These are phyloP conservation scores for Xylaria sp. DNA, from an alignment of 495 filamentous ascomycete species.

Conservation along the genomic window DNA sequence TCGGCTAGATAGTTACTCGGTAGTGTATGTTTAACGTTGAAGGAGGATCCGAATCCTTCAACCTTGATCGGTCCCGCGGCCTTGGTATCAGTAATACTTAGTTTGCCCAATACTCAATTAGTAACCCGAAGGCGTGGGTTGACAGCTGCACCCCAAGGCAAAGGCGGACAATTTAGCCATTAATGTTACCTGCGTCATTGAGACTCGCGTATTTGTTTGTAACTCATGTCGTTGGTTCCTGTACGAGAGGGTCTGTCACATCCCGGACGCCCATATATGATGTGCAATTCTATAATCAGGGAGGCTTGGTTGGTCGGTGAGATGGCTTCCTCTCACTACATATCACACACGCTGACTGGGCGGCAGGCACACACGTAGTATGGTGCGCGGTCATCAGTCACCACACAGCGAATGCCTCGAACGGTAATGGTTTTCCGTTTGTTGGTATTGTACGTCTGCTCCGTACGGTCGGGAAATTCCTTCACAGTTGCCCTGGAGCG, in stretches of 20 bases:
- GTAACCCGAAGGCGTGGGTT: constrained; percentile 5
- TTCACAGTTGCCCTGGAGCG: neutral
- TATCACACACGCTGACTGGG: neutral
- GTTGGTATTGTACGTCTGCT: neutral
- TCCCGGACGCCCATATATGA: neutral
- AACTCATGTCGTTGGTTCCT: neutral
- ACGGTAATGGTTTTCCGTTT: constrained; percentile 8
- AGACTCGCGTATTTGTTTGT: neutral
- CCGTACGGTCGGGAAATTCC: neutral
- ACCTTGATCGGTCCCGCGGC: neutral
- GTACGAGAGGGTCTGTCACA: neutral
- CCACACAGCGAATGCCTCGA: neutral
- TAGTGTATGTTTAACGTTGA: neutral
- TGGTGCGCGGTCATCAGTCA: neutral
- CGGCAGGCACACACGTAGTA: neutral
- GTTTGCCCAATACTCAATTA: neutral
- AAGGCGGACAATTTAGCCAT: too few species aligned
- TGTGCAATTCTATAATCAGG: neutral
- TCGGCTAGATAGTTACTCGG: neutral
- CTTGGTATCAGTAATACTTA: neutral
- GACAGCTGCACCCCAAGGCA: too few species aligned
- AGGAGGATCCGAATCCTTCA: constrained; percentile 17
- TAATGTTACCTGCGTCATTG: neutral
- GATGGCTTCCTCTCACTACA: neutral
- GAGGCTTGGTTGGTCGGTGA: neutral